These are phyloP conservation scores for Nepenthes alata DNA, from an alignment of 179 eudicot species.

Conservation along the genomic window DNA sequence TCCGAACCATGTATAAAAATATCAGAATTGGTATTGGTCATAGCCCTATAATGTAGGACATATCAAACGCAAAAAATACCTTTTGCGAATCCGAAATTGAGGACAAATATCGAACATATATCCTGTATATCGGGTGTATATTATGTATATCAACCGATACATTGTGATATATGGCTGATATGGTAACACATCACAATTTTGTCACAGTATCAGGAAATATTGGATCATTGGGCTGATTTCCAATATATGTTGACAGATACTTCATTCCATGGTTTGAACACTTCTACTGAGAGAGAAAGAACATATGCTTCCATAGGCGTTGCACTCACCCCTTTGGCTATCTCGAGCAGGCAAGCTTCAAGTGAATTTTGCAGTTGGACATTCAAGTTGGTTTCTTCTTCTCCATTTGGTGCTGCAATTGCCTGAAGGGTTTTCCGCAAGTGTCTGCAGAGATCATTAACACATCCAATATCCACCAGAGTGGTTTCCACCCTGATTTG, in stretches of 20 bases:
- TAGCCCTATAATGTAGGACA: too few relatives aligned
- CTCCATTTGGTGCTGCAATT: constrained; percentile 46
- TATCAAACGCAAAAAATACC: too few relatives aligned
- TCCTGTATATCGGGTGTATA: too few relatives aligned
- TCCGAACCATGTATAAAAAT: not conserved
- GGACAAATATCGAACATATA: too few relatives aligned
- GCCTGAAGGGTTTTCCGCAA: constrained; percentile 88
- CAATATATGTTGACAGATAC: too few relatives aligned
- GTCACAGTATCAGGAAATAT: too few relatives aligned
- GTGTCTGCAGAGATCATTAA: constrained; percentile 72
- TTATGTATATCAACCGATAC: too few relatives aligned
- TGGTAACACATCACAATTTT: too few relatives aligned
- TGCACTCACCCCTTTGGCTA: constrained; percentile 70
- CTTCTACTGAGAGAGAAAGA: not conserved
- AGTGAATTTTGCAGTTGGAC: constrained; percentile 67
- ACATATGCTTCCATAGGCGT: not conserved
- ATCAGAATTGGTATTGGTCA: too few relatives aligned
- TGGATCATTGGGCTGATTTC: too few relatives aligned
- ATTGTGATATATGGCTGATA: too few relatives aligned
- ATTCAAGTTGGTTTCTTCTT: constrained; percentile 54
- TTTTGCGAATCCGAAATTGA: too few relatives aligned
- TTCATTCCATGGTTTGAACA: not conserved
- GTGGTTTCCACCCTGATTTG: constrained; percentile 55
- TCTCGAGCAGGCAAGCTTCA: constrained; percentile 74
- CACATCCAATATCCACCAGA: constrained; percentile 64